These are phyloP conservation scores for Flaveria sonorensis DNA, from an alignment of 129 eudicot species.

Conservation along the genomic window DNA sequence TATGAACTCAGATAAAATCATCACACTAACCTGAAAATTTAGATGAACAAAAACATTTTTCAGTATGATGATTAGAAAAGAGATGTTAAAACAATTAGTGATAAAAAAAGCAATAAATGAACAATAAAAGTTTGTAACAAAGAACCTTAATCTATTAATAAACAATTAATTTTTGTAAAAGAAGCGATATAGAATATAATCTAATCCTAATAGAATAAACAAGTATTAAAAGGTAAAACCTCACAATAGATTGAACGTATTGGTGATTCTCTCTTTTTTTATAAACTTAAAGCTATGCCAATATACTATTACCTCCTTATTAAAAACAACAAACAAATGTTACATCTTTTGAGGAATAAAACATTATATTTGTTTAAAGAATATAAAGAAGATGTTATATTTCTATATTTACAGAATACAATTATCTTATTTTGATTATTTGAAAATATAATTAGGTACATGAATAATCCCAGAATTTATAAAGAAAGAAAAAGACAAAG, in stretches of 20 bases:
- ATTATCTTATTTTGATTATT: not conserved
- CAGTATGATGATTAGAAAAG: too few relatives aligned
- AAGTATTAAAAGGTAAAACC: too few relatives aligned
- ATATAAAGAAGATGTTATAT: not conserved
- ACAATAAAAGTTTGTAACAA: too few relatives aligned
- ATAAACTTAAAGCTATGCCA: not conserved
- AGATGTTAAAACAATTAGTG: too few relatives aligned
- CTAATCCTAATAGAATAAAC: not conserved
- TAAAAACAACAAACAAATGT: not conserved
- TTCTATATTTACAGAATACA: conserved; percentile 4
- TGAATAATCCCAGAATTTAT: conserved; percentile 34
- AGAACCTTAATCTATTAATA: not conserved
- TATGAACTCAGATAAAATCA: too few relatives aligned
- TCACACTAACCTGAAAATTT: too few relatives aligned
- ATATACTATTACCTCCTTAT: not conserved
- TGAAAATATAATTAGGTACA: conserved; percentile 30
- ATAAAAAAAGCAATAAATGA: too few relatives aligned
- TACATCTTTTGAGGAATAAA: not conserved
- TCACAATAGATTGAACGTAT: not conserved
- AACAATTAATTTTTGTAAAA: not conserved
- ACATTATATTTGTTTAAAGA: not conserved
- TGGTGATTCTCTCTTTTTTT: not conserved
- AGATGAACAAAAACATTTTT: too few relatives aligned
- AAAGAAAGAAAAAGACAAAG: conserved; percentile 24
- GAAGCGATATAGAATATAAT: not conserved